Conservation (phyloP, 345 rosid genomes). For the Hypericum androsaemum region DNA sequence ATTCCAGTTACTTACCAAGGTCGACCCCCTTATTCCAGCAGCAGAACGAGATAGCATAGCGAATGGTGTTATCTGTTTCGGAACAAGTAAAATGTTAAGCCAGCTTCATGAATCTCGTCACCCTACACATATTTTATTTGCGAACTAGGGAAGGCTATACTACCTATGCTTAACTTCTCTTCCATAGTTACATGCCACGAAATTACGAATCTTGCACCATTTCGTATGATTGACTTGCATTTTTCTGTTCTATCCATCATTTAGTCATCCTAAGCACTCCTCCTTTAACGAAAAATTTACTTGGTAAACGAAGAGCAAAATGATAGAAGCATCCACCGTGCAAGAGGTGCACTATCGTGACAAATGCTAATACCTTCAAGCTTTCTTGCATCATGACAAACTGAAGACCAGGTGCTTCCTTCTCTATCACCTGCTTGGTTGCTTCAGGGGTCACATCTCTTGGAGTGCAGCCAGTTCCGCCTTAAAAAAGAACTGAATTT, state of each 20-base stretch:
- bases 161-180: no score
- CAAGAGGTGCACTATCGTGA: neutral
- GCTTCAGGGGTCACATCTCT: slow-evolving; percentile 98
- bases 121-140: no score
- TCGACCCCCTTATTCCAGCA: slow-evolving; percentile 91
- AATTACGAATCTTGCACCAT: no score
- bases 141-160: no score
- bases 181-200: no score
- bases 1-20: slow-evolving; percentile 46
- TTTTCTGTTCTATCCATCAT: no score
- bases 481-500: slow-evolving; percentile 14
- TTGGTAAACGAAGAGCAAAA: no score
- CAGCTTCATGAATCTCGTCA: no score
- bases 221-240: no score
- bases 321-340: no score
- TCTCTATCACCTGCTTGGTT: slow-evolving; percentile 71
- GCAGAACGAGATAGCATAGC: slow-evolving; percentile 93
- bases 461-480: slow-evolving; percentile 93
- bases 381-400: slow-evolving; percentile 95
- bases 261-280: no score
- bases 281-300: no score
- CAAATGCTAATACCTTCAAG: slow-evolving; percentile 47
- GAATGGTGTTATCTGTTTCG: slow-evolving; percentile 74
- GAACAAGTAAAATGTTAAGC: neutral
- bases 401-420: slow-evolving; percentile 83